Percentiles rank a stretch among this genome's conserved stretches.
These are phyloP conservation scores for Gonium pectorale DNA, from an alignment of 139 green algal species.

Conservation along the genomic window DNA sequence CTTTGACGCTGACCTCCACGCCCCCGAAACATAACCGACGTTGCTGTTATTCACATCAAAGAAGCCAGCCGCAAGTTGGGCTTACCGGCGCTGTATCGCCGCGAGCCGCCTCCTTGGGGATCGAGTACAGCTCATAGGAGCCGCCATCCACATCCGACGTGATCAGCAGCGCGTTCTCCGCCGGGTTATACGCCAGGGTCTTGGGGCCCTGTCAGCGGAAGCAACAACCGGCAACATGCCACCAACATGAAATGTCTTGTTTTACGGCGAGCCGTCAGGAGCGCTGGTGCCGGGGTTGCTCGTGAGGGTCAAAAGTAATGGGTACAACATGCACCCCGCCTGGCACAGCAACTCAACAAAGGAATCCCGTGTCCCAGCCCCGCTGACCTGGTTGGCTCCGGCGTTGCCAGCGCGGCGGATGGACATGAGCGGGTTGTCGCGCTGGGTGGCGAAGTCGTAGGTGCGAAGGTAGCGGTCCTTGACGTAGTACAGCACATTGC, in stretches of 20 bases:
- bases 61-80: too few relatives aligned
- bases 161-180: slow-evolving; percentile 96
- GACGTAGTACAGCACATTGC: slow-evolving; percentile 94
- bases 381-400: slow-evolving; percentile 56
- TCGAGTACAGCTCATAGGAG: slow-evolving; percentile 94
- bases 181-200: slow-evolving; percentile 96
- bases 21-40: too few relatives aligned
- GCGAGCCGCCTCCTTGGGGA: slow-evolving; percentile 87
- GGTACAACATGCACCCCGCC: too few relatives aligned
- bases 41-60: too few relatives aligned
- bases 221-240: too few relatives aligned
- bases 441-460: slow-evolving; percentile 90
- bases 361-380: too few relatives aligned
- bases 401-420: slow-evolving; percentile 75
- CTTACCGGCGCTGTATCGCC: slow-evolving; percentile 70
- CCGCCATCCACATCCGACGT: slow-evolving; percentile 93
- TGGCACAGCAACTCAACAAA: too few relatives aligned
- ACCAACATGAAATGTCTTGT: too few relatives aligned
- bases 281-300: too few relatives aligned
- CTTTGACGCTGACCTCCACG: too few relatives aligned
- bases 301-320: too few relatives aligned
- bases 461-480: slow-evolving; percentile 97
- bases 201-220: slow-evolving; percentile 64
- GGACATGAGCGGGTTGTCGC: slow-evolving; percentile 93
- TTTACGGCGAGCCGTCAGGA: too few relatives aligned